Evolutionary conservation across 495 filamentous ascomycete genomes (phyloP).

Genomic region (Hypoxylon fragiforme): DNA sequence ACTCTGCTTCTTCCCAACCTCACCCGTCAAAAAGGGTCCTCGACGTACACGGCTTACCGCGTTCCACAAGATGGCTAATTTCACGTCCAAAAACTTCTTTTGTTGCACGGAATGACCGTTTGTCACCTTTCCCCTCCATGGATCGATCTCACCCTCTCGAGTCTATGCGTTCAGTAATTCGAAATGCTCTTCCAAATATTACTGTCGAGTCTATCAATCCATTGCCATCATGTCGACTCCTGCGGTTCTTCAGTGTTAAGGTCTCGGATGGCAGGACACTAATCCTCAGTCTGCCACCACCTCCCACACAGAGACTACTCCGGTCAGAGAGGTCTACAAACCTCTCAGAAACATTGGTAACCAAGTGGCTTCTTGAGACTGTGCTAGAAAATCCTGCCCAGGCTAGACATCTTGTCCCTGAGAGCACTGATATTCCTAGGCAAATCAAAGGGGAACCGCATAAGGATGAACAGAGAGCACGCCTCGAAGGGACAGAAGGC

Average conservation of each 20-base stretch:
- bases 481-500: neutral
- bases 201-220: slow-evolving; percentile 36
- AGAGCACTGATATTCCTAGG: neutral
- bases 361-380: slow-evolving; percentile 37
- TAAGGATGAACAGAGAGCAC: neutral
- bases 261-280: slow-evolving; percentile 40
- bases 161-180: slow-evolving; percentile 40
- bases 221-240: slow-evolving; percentile 37
- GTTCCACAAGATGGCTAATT: slow-evolving; percentile 37
- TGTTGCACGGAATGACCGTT: slow-evolving; percentile 26
- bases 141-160: slow-evolving; percentile 39
- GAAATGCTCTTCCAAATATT: slow-evolving; percentile 32
- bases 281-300: slow-evolving; percentile 42
- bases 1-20: slow-evolving; percentile 16
- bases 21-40: slow-evolving; percentile 32
- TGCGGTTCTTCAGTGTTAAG: slow-evolving; percentile 40
- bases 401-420: neutral
- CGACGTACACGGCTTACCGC: slow-evolving; percentile 24
- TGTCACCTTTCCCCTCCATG: slow-evolving; percentile 37
- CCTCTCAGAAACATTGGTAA: slow-evolving; percentile 38
- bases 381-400: slow-evolving; percentile 9
- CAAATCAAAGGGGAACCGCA: neutral
- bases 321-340: slow-evolving; percentile 44
- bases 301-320: slow-evolving; percentile 42
- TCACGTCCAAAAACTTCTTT: slow-evolving; percentile 27